Base-by-base conservation (phyloP, 2,329 filamentous ascomycete genomes). In the Aspergillus melleus region DNA sequence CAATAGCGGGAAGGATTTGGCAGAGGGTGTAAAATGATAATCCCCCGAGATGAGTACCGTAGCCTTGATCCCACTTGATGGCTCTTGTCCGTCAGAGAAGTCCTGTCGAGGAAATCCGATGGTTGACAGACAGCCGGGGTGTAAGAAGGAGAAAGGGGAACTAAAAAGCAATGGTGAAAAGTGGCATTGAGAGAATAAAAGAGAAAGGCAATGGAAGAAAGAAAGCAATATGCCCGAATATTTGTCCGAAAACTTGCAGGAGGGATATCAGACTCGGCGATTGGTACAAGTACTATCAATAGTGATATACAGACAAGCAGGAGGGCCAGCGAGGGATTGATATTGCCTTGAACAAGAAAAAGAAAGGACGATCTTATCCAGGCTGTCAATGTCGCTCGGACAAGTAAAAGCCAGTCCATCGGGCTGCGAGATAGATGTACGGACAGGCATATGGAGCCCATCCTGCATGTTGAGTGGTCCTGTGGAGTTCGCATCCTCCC, bases 171-270 rank as follows among this genome's bases (percentile, higher is more conserved):
- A 39, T 30, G 51, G 46, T 51, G 51, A 52, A 39, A 24, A 52
- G 42, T 55, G 61, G 49, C 49, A 58, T 61, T 61, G 62, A 62
- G 62, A 57, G 52, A 58, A 36, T 50, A 58, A 30, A 52, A 54
- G 52, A 52, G n/a, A 44, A 58, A 50, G 39, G 30, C 5, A 39
- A 26, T 49, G 39, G 24, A 60, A 50, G 44, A 52, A 62, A 54
- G 44, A 60, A 56, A 60, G 44, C 55, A 53, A 63, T 63, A 64
- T 61, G 52, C 57, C 60, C 62, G 59, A 62, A 42, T 29, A 64
- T 63, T 64, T 67, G 59, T 64, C 65, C 65, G 64, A 64, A 55
- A 51, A 54, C 54, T 49, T 63, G 65, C 64, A 67, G 57, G 57
- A 65, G 54, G 52, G 54, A 44, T 59, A 51, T 50, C 52, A 61